phyloP scores from a whole-genome alignment of 805 yeast genomes.

The Myxozyma mucilagina region DNA sequence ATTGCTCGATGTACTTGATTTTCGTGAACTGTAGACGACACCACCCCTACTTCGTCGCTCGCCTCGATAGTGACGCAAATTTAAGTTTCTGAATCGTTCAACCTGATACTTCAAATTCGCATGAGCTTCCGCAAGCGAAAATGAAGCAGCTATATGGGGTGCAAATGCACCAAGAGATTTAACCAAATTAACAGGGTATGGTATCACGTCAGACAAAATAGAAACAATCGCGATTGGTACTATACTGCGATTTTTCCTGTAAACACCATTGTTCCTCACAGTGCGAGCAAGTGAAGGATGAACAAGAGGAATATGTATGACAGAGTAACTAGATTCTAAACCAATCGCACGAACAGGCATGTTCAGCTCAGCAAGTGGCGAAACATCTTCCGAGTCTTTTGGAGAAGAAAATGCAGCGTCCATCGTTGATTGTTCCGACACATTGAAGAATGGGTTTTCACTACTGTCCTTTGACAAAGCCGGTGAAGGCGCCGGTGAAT shows the following conservation, averaged over 20 bases:
- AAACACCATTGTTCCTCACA: background rate
- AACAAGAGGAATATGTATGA: constrained; percentile 38
- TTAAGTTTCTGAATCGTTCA: constrained; percentile 14
- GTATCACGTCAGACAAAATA: constrained; percentile 38
- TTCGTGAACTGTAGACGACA: constrained; percentile 3
- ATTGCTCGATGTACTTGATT: constrained; percentile 6
- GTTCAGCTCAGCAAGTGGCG: constrained; percentile 6
- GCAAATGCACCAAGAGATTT: constrained; percentile 33
- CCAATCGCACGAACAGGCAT: constrained; percentile 38
- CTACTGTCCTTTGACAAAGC: constrained; percentile 34
- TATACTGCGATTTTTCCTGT: constrained; percentile 7
- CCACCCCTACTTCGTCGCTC: background rate
- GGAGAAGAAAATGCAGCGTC: constrained; percentile 35
- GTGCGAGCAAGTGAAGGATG: constrained; percentile 32
- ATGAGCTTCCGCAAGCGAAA: constrained; percentile 36
- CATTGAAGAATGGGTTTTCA: constrained; percentile 37
- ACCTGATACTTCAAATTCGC: constrained; percentile 34
- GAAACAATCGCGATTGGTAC: constrained; percentile 41
- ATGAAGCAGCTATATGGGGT: constrained; percentile 39
- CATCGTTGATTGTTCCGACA: constrained; percentile 13
- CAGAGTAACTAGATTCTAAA: constrained; percentile 38
- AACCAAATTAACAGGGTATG: constrained; percentile 37
- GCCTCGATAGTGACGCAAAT: background rate
- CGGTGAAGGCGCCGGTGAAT: constrained; percentile 41
- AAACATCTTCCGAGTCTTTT: constrained; percentile 6